Evolutionary conservation across 345 rosid genomes (phyloP).

Genomic region (Corchorus olitorius): DNA sequence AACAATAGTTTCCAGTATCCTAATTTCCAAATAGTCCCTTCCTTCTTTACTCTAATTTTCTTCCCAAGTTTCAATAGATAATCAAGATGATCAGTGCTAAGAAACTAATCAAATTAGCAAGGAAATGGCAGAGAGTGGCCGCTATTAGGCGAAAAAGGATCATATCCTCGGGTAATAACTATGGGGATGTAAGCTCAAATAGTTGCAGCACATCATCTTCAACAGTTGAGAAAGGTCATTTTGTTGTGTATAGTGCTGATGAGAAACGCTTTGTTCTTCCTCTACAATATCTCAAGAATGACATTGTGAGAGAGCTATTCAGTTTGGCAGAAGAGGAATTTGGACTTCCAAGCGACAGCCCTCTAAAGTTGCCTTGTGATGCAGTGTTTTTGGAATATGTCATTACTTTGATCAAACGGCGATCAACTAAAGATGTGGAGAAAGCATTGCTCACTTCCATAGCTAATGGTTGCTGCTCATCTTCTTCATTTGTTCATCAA

Average conservation of each 20-base stretch:
- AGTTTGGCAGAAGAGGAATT: conserved; percentile 38
- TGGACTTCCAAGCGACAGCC: conserved; percentile 32
- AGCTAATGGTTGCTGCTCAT: conserved; percentile 2
- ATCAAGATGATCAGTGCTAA: conserved; percentile 30
- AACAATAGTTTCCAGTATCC: not conserved
- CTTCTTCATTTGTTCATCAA: conserved; percentile 4
- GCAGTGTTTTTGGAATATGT: conserved; percentile 33
- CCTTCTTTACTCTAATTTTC: not conserved
- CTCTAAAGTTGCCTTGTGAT: conserved; percentile 40
- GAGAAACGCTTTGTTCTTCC: conserved; percentile 36
- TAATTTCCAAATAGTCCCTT: not conserved
- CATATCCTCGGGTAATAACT: not conserved
- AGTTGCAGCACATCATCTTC: conserved; percentile 11
- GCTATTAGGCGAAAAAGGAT: conserved; percentile 29
- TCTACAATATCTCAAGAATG: conserved; percentile 24
- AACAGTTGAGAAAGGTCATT: conserved; percentile 33
- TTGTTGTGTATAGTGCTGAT: conserved; percentile 35
- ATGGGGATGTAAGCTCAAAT: not conserved
- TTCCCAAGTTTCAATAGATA: not conserved
- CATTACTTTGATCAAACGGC: conserved; percentile 21
- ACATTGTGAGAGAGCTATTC: conserved; percentile 29
- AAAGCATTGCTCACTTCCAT: conserved; percentile 28
- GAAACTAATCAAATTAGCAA: conserved; percentile 35
- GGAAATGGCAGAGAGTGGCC: conserved; percentile 40
- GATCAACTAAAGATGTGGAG: conserved; percentile 18